These are phyloP conservation scores for Colletotrichum karsti DNA, from an alignment of 2,329 filamentous ascomycete species.

Conservation along the genomic window DNA sequence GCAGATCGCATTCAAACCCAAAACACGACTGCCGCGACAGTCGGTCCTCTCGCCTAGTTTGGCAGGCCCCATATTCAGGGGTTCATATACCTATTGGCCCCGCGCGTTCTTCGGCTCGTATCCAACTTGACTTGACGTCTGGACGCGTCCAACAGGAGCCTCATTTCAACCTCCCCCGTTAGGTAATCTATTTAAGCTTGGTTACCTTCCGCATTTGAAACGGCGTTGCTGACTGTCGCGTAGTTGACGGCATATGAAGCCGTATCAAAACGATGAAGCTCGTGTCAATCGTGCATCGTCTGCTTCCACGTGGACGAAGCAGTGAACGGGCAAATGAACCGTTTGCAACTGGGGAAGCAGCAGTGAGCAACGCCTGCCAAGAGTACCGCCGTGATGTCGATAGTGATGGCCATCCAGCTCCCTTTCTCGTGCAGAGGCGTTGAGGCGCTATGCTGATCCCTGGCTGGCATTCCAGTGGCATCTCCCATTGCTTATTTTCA, in stretches of 20 bases:
- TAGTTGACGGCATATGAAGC: neutral
- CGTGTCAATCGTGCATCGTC: neutral
- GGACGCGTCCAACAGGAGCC: conserved; percentile 9
- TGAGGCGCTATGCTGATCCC: neutral
- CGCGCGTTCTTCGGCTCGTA: neutral
- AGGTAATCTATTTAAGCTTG: neutral
- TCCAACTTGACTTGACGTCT: neutral
- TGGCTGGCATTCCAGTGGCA: neutral
- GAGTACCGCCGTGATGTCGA: neutral
- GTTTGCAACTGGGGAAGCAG: neutral
- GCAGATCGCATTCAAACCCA: conserved; percentile 27
- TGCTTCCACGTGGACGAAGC: neutral
- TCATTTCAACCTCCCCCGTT: conserved; percentile 10
- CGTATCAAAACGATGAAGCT: neutral
- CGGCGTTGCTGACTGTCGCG: neutral
- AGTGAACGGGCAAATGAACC: neutral
- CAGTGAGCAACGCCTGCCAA: neutral
- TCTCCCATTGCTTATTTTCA: neutral
- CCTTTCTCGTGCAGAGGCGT: neutral
- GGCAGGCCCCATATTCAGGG: conserved; percentile 12
- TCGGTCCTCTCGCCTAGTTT: conserved; percentile 7
- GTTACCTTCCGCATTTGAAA: neutral
- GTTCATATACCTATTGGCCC: neutral
- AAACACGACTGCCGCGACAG: conserved; percentile 17
- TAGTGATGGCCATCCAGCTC: neutral